Evolutionary conservation across 805 yeast species (phyloP), one percentile per base, ranked within the genome.

Genomic region (Metschnikowia bowlesiae): DNA sequence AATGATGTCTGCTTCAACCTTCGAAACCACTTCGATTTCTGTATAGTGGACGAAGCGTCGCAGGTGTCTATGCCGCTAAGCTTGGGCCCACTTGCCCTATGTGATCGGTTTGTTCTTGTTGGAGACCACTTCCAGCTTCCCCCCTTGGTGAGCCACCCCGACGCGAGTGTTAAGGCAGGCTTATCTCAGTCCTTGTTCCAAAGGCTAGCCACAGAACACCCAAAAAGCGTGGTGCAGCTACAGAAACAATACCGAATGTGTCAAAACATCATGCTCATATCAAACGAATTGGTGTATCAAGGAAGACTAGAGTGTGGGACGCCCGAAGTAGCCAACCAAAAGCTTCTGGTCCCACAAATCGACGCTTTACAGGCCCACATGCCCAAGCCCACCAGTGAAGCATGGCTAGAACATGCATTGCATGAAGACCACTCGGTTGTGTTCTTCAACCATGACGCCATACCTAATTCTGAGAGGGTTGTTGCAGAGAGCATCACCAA

Each of bases 71-170:
- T 92, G 76, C 99, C 99, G 0, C 76, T 88, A 6, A 87, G 95
- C 58, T 66, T 94, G 30, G 99, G 98, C 0, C 98, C 99, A 0
- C 65, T 94, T 43, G 67, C 90, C 32, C 80, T 79, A 55, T 84
- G 90, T 33, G 84, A 85, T 41, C 87, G 80, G 65, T 94, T 92
- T 63, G 78, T 94, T 1, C 75, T 94, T 53, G 97, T 94, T n/a
- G 99, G 99, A 8, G 99, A 94, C 64, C 98, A 94, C 65, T 82
- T 79, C 56, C 99, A 94, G 65, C 72, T 94, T 28, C 95, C 97
- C 2, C 99, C 99, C 0, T 71, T 94, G 46, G 90, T 94, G 0
- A 75, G 79, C 28, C 69, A 72, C 47, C 67, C 66, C 0, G 82
- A 82, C 58, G 78, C 83, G 0, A 78, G 76, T 16, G 96, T 97